phyloP scores from a whole-genome alignment of 139 green algal genomes.

The Trebouxia sp. region DNA sequence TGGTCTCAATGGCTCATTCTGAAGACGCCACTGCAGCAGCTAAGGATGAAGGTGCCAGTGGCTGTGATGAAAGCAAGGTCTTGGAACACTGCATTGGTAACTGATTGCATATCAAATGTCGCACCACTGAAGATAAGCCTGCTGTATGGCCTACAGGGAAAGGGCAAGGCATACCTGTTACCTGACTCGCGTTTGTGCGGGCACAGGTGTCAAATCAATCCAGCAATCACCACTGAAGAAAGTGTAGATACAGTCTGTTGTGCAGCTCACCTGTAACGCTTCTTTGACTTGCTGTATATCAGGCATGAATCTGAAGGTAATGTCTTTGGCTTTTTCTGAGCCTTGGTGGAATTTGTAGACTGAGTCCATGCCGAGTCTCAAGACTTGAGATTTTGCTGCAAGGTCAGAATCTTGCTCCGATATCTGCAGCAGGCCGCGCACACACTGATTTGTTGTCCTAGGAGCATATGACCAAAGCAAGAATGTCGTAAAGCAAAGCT shows the following conservation, averaged over 20 bases:
- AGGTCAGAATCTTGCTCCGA: slow-evolving; percentile 15
- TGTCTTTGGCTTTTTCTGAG: not conserved
- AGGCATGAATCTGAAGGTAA: not conserved
- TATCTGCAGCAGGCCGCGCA: slow-evolving; percentile 28
- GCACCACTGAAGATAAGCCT: too few species aligned
- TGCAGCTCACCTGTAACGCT: slow-evolving; percentile 14
- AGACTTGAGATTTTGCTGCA: not conserved
- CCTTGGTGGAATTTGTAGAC: not conserved
- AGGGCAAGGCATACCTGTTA: too few species aligned
- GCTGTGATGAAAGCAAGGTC: too few species aligned
- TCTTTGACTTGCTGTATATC: not conserved
- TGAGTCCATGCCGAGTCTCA: not conserved
- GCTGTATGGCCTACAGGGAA: too few species aligned
- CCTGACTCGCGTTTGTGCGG: too few species aligned
- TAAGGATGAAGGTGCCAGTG: too few species aligned
- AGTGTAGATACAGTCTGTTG: not conserved
- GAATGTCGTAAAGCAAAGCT: not conserved
- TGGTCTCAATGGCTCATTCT: too few species aligned
- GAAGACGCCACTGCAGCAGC: too few species aligned
- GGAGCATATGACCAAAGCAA: not conserved
- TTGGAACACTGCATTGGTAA: too few species aligned
- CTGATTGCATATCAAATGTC: too few species aligned
- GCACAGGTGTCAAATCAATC: not conserved
- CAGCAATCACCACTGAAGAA: not conserved
- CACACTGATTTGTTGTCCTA: too few species aligned